phyloP scores from a whole-genome alignment of 331 rosid genomes.

The Pyracantha coccinea region DNA sequence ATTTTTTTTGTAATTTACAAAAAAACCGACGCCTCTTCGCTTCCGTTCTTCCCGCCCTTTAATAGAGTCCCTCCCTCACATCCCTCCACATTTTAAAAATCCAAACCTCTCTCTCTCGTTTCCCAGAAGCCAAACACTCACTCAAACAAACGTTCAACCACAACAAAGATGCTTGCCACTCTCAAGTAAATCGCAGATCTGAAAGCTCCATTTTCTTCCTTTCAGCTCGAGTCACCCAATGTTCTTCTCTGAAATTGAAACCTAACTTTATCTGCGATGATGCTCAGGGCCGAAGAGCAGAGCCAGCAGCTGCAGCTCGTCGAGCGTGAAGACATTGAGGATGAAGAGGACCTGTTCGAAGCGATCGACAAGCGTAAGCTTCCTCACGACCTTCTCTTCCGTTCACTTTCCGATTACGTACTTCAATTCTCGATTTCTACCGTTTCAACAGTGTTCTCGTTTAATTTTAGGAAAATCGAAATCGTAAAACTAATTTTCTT shows the following conservation, averaged over 20 bases:
- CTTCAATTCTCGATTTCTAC: neutral
- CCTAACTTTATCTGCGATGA: neutral
- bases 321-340: constrained; percentile 78
- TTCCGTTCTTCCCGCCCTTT: constrained; percentile 4
- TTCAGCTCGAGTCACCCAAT: neutral
- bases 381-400: constrained; percentile 1
- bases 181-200: constrained; percentile 48
- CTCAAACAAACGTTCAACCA: neutral
- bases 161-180: constrained; percentile 51
- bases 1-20: no score
- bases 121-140: neutral
- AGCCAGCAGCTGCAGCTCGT: constrained; percentile 84
- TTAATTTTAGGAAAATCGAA: neutral
- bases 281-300: constrained; percentile 71
- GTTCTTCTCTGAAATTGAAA: neutral
- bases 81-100: neutral
- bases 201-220: constrained; percentile 11
- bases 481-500: neutral
- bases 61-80: neutral
- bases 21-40: neutral
- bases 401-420: neutral
- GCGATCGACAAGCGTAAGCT: constrained; percentile 79
- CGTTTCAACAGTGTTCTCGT: neutral
- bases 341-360: constrained; percentile 88
- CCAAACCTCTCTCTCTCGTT: constrained; percentile 1